A percentile compares a stretch with the other conserved stretches of the same genome.
Evolutionary conservation across 345 rosid genomes (phyloP).

Genomic region (Mallotus nudiflorus): DNA sequence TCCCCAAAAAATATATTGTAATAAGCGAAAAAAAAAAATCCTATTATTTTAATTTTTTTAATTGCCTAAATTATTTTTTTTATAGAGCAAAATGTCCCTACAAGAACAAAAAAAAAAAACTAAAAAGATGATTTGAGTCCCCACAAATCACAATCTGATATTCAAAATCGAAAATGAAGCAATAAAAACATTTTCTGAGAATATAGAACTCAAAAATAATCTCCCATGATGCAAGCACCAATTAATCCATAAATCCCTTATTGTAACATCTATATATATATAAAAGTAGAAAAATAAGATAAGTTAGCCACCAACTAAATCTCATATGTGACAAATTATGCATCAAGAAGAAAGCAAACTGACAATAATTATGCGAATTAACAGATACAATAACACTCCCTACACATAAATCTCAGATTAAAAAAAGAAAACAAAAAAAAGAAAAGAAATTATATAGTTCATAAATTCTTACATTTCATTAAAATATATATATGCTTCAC

Average conservation of each 20-base stretch:
- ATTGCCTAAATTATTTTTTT: no score
- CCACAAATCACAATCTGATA: slow-evolving; percentile 20
- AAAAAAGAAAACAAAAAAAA: background rate
- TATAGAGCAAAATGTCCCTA: no score
- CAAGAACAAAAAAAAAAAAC: background rate
- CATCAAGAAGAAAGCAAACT: slow-evolving; percentile 15
- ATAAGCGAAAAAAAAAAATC: slow-evolving; percentile 3
- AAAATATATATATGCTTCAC: slow-evolving; percentile 22
- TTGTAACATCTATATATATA: background rate
- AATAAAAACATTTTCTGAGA: background rate
- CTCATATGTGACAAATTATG: slow-evolving; percentile 34
- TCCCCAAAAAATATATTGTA: slow-evolving; percentile 20
- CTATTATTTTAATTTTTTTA: no score
- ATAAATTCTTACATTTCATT: slow-evolving; percentile 17
- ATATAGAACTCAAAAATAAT: slow-evolving; percentile 18
- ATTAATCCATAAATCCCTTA: background rate
- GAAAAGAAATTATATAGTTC: no score
- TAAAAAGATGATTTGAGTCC: slow-evolving; percentile 12
- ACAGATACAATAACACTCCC: background rate
- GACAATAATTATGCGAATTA: slow-evolving; percentile 18
- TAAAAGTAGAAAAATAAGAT: slow-evolving; percentile 18
- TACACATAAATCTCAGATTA: background rate
- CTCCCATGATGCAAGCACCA: slow-evolving; percentile 37
- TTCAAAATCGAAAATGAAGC: background rate
- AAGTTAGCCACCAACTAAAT: slow-evolving; percentile 52